Base-by-base conservation (phyloP, 805 yeast species). In the Suhomyces sp. region DNA sequence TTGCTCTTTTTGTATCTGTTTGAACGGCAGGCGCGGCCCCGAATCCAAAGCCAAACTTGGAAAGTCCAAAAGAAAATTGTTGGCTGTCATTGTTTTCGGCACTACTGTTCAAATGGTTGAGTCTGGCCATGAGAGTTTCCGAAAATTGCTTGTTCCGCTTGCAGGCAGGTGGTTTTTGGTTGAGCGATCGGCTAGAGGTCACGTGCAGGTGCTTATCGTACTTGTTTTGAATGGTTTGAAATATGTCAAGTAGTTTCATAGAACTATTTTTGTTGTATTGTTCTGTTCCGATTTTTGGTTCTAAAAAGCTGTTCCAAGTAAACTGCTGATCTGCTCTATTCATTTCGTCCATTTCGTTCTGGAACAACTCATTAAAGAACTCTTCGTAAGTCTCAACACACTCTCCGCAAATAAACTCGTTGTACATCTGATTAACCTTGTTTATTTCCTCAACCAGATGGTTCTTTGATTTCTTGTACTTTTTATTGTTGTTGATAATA, bases 331-430 rank as follows among this genome's bases (percentile, higher is more conserved):
- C 12, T 17, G 21, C 43, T 13, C 19, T 6, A n/a, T 37, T 37
- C 40, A 25, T 43, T 31, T 19, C 20, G 39, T 40, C 19, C 43
- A 55, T 40, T 48, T 62, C 60, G 24, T 49, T 49, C 24, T 57
- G 58, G 47, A 60, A 51, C 46, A 66, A 62, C 54, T 80, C 84
- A 58, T 72, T 73, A 19, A 78, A 71, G 22, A 82, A 73, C 44
- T 69, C 71, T 58, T 82, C 86, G 59, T 82, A 83, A n/a, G 71
- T 75, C 48, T 72, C 81, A 12, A 84, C 79, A 57, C 91, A 85
- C 49, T 77, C 77, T 46, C 80, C 77, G 59, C 91, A 85, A 0
- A 85, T 85, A 53, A 85, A 78, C 59, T 85, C 89, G 40, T 73
- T 71, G 58, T 66, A 78, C 13, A 53, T 53, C 41, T 60, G 60